Conservation (phyloP, 2,329 filamentous ascomycete genomes). For the Fusarium bulbicola region DNA sequence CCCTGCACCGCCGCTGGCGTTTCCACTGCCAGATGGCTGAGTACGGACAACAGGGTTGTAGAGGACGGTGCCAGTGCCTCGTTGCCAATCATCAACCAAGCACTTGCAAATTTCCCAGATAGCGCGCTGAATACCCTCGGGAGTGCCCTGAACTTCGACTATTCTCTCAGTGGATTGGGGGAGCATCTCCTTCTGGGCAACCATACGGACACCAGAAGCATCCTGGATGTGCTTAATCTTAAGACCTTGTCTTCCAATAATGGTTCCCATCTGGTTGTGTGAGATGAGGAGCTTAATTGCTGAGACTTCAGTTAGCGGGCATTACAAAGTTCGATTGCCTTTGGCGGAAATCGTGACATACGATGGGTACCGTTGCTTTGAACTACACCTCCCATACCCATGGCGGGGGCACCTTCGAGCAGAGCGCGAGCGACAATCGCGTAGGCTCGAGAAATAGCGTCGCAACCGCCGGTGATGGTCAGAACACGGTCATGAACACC, state of each 20-base stretch:
- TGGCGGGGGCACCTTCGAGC: conserved; percentile 89
- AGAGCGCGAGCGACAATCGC: conserved; percentile 90
- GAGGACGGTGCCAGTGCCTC: conserved; percentile 93
- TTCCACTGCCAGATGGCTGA: conserved; percentile 65
- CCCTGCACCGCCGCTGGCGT: conserved; percentile 50
- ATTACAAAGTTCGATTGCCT: not conserved
- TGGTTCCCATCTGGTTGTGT: conserved; percentile 99
- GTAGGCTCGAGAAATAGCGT: conserved; percentile 91
- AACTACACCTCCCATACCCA: conserved; percentile 95
- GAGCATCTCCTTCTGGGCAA: conserved; percentile 99
- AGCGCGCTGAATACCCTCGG: conserved; percentile 94
- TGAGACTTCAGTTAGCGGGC: conserved; percentile 51
- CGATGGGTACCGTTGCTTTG: conserved; percentile 92
- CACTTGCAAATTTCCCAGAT: conserved; percentile 99
- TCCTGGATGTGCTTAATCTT: conserved; percentile 99
- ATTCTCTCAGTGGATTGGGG: conserved; percentile 98
- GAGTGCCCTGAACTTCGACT: conserved; percentile 94
- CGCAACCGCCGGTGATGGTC: conserved; percentile 90
- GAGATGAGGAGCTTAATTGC: conserved; percentile 98
- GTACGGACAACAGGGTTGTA: conserved; percentile 97
- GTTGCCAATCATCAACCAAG: conserved; percentile 96
- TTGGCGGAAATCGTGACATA: conserved; percentile 53
- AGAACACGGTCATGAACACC: conserved; percentile 97
- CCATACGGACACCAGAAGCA: conserved; percentile 95
- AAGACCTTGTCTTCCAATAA: conserved; percentile 93